Evolutionary conservation across 163 green algal genomes (phyloP).

Genomic region (Scenedesmus sp.): DNA sequence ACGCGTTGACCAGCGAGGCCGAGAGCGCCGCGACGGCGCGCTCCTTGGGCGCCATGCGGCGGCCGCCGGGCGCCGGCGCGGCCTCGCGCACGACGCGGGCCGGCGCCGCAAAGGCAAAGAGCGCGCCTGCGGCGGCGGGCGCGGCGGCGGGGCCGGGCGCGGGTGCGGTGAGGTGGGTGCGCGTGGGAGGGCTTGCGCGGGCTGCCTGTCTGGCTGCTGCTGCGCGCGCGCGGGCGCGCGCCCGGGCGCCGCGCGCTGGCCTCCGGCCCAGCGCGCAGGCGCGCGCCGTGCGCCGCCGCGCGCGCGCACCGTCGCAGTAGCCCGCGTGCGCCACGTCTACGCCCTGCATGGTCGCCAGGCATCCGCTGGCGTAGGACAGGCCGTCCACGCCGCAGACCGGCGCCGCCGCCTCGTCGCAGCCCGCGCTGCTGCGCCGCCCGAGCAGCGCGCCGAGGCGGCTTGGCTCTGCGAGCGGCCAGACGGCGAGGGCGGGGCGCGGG

Average conservation of each 20-base stretch:
- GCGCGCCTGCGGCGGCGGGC: neutral
- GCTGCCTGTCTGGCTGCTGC: neutral
- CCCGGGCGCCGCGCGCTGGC: neutral
- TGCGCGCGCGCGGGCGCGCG: neutral
- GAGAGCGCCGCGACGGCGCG: constrained; percentile 10
- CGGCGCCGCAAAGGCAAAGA: constrained; percentile 30
- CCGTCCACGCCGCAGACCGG: constrained; percentile 39
- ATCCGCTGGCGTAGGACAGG: constrained; percentile 34
- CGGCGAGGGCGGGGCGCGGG: too few species aligned
- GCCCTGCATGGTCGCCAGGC: constrained; percentile 9
- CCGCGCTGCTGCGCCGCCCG: neutral
- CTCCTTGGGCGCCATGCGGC: constrained; percentile 10
- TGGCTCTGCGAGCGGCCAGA: too few species aligned
- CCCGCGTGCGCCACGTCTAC: constrained; percentile 12
- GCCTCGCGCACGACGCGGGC: too few species aligned
- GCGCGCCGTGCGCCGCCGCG: neutral
- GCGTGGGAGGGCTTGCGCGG: too few species aligned
- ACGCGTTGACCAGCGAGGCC: constrained; percentile 22
- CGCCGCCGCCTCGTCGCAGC: constrained; percentile 14
- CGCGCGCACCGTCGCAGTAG: constrained; percentile 30
- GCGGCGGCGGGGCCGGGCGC: neutral
- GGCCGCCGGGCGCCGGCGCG: too few species aligned
- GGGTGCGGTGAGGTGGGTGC: neutral
- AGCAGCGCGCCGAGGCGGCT: neutral
- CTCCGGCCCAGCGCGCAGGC: neutral